Evolutionary conservation across 139 green algal species (phyloP).

Genomic region (Volvox reticuliferus): DNA sequence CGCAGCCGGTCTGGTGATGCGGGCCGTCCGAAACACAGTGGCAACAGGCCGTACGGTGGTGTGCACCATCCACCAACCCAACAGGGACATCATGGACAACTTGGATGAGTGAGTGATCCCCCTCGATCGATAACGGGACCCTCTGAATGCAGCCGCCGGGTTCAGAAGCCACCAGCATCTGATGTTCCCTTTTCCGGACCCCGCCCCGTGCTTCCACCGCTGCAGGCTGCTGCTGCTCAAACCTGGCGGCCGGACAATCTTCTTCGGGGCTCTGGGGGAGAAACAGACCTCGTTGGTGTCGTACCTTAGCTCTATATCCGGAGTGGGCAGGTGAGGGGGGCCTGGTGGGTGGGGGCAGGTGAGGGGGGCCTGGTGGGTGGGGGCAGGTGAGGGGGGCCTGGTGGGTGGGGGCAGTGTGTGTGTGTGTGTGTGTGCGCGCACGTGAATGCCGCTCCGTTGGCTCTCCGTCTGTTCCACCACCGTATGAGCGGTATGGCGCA

Average conservation of each 20-base stretch:
- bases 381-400: no score
- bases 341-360: no score
- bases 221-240: slow-evolving; percentile 77
- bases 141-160: not conserved
- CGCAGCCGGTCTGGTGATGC: slow-evolving; percentile 89
- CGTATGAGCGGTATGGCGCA: not conserved
- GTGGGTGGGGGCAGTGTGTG: no score
- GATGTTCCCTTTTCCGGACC: not conserved
- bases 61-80: slow-evolving; percentile 94
- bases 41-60: slow-evolving; percentile 87
- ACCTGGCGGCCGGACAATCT: slow-evolving; percentile 6
- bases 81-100: slow-evolving; percentile 75
- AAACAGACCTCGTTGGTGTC: slow-evolving; percentile 68
- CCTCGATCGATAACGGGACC: not conserved
- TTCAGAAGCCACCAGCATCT: not conserved
- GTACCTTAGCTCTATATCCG: slow-evolving; percentile 59
- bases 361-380: no score
- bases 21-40: slow-evolving; percentile 83
- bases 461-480: not conserved
- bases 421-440: not conserved
- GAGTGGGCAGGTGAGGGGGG: not conserved
- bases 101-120: slow-evolving; percentile 33
- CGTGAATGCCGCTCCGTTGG: not conserved
- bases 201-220: not conserved
- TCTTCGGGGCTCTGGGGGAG: not conserved